phyloP scores from a whole-genome alignment of 2,329 filamentous ascomycete species.

The Magnaporthiopsis incrustans region DNA sequence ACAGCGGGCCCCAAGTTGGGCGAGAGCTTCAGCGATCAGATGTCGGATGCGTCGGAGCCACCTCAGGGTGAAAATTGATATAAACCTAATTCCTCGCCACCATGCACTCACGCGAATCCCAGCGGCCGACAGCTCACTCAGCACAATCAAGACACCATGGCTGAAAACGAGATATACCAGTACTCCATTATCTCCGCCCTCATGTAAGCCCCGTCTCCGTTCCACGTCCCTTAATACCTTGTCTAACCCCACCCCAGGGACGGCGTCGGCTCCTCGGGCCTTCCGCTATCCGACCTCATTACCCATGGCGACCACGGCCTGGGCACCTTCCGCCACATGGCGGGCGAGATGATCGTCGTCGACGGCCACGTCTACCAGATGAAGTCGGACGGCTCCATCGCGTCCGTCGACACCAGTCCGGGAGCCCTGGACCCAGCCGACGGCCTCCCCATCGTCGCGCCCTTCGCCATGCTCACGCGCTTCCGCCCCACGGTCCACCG shows the following conservation, averaged over 20 bases:
- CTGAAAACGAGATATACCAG: conserved; percentile 25
- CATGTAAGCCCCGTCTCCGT: conserved; percentile 12
- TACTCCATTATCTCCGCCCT: conserved; percentile 26
- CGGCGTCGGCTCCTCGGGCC: conserved; percentile 24
- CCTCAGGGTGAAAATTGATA: too few species aligned
- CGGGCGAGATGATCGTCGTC: conserved; percentile 27
- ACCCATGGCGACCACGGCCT: conserved; percentile 26
- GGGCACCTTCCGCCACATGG: conserved; percentile 25
- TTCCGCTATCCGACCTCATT: conserved; percentile 21
- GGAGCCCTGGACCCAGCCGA: conserved; percentile 15
- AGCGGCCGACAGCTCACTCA: too few species aligned
- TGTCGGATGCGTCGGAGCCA: too few species aligned
- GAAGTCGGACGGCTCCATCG: conserved; percentile 24
- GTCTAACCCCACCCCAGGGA: conserved; percentile 13
- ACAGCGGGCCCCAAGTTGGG: too few species aligned
- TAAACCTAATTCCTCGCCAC: too few species aligned
- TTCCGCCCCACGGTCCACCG: conserved; percentile 21
- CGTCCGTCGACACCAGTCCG: neutral
- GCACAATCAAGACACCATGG: conserved; percentile 16
- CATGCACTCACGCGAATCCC: too few species aligned
- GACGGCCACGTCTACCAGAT: conserved; percentile 25
- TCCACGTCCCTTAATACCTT: too few species aligned
- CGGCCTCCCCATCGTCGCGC: conserved; percentile 17
- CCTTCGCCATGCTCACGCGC: conserved; percentile 25
- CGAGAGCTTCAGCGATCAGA: too few species aligned